These are phyloP conservation scores for Lentinula raphanica DNA, from an alignment of 768 basidiomycete species.

Conservation along the genomic window DNA sequence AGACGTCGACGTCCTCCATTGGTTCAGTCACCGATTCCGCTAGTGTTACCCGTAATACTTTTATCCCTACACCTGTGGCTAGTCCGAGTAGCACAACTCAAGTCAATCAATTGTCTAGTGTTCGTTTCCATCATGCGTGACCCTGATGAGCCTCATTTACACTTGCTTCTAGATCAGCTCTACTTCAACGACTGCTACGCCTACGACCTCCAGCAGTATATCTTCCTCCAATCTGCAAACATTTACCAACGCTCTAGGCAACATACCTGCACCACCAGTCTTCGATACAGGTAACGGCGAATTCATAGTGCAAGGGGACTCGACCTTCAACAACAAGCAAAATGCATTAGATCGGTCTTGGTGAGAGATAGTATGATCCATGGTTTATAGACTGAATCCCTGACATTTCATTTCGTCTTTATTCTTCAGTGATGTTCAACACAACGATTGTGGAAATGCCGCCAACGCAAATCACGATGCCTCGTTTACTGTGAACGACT, in stretches of 20 bases:
- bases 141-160: neutral
- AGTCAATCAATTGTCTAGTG: neutral
- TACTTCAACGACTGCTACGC: neutral
- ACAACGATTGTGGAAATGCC: slow-evolving; percentile 54
- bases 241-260: neutral
- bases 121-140: neutral
- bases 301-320: slow-evolving; percentile 36
- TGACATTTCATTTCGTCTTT: neutral
- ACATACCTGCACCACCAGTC: slow-evolving; percentile 1
- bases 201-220: neutral
- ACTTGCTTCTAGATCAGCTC: neutral
- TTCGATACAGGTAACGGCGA: slow-evolving; percentile 1
- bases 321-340: slow-evolving; percentile 37
- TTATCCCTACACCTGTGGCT: neutral
- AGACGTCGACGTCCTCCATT: too few relatives aligned
- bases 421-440: slow-evolving; percentile 44
- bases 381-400: too few relatives aligned
- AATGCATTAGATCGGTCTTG: slow-evolving; percentile 47
- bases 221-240: neutral
- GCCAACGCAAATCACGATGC: slow-evolving; percentile 48
- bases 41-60: neutral
- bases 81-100: neutral
- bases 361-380: slow-evolving; percentile 19
- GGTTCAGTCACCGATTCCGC: neutral
- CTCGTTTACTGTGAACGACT: slow-evolving; percentile 41